Evolutionary conservation across 2,329 filamentous ascomycete species (phyloP).

Genomic region (Anthostomella pinea): DNA sequence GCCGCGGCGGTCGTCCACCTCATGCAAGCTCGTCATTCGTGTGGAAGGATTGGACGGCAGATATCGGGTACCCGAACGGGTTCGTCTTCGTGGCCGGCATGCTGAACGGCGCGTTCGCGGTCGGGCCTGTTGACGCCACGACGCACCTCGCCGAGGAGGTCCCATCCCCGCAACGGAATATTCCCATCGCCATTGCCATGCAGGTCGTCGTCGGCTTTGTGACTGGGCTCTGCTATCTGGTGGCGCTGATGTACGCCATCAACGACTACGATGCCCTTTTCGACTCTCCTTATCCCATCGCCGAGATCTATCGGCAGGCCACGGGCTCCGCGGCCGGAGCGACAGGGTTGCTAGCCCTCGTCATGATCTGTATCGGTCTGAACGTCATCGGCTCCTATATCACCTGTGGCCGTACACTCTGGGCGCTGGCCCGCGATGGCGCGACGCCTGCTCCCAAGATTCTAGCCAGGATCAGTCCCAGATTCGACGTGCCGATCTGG

Average conservation of each 20-base stretch:
- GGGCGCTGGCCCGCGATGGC: conserved; percentile 40
- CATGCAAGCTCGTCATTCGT: conserved; percentile 37
- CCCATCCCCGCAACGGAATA: conserved; percentile 46
- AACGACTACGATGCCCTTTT: conserved; percentile 46
- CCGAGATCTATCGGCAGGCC: conserved; percentile 63
- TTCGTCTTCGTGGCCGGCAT: conserved; percentile 36
- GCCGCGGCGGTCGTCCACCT: too few relatives aligned
- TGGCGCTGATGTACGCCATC: conserved; percentile 11
- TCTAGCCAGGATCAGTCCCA: conserved; percentile 23
- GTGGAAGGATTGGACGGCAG: conserved; percentile 39
- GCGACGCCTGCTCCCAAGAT: conserved; percentile 33
- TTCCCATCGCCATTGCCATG: conserved; percentile 52
- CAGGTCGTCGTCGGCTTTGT: conserved; percentile 42
- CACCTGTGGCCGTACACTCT: conserved; percentile 39
- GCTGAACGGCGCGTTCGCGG: conserved; percentile 64
- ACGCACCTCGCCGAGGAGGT: conserved; percentile 67
- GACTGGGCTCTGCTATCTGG: conserved; percentile 7
- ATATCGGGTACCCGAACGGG: conserved; percentile 41
- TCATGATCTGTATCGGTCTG: conserved; percentile 35
- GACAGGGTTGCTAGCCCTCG: conserved; percentile 41
- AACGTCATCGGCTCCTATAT: conserved; percentile 39
- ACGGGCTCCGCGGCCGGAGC: conserved; percentile 50
- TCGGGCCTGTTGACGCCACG: conserved; percentile 64
- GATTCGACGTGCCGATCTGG: conserved; percentile 35
- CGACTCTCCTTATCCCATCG: conserved; percentile 57